These are phyloP conservation scores for Pseudocercospora fuligena DNA, from an alignment of 2,329 filamentous ascomycete species.

Conservation along the genomic window DNA sequence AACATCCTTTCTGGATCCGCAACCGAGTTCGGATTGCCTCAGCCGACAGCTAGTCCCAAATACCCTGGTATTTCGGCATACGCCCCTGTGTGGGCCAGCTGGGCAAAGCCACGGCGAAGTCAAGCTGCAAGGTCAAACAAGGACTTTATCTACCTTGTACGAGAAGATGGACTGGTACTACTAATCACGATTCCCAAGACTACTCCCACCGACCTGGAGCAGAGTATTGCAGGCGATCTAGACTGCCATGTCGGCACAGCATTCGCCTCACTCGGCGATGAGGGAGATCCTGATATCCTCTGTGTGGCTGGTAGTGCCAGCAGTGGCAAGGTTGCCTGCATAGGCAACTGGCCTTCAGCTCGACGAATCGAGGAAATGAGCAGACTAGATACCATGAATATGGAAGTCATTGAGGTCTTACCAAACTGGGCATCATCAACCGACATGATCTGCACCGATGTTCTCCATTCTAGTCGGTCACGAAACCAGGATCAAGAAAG, in stretches of 20 bases:
- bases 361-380: constrained; percentile 52
- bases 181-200: constrained; percentile 61
- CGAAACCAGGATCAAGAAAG: constrained; percentile 27
- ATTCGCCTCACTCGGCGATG: constrained; percentile 71
- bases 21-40: constrained; percentile 17
- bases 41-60: constrained; percentile 15
- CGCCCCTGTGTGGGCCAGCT: constrained; percentile 70
- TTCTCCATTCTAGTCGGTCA: constrained; percentile 32
- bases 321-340: constrained; percentile 57
- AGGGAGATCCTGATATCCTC: constrained; percentile 73
- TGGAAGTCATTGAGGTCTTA: constrained; percentile 63
- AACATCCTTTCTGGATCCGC: constrained; percentile 48
- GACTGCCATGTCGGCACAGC: constrained; percentile 78
- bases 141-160: constrained; percentile 82
- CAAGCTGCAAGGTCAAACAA: constrained; percentile 64
- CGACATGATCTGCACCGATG: constrained; percentile 47
- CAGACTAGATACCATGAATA: constrained; percentile 51
- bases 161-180: constrained; percentile 82
- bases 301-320: constrained; percentile 79
- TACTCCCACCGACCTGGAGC: constrained; percentile 48
- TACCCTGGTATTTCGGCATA: constrained; percentile 34
- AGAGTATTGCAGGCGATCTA: constrained; percentile 64
- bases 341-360: constrained; percentile 35
- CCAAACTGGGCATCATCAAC: constrained; percentile 64
- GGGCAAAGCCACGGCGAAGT: constrained; percentile 77